These are phyloP conservation scores for Phytopythium boreale DNA, from an alignment of 352 stramenopile genomes.

Conservation along the genomic window DNA sequence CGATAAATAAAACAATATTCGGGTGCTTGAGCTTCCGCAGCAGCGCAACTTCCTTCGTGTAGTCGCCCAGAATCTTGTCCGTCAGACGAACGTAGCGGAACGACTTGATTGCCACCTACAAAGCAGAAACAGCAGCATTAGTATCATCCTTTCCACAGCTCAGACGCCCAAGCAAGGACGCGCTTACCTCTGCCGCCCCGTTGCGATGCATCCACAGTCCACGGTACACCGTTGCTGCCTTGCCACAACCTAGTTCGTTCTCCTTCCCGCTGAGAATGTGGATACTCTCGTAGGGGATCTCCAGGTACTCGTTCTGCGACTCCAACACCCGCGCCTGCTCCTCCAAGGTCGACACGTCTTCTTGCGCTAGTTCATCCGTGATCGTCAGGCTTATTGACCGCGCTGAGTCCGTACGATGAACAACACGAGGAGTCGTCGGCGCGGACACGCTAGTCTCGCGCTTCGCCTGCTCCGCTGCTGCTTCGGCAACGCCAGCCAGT, in stretches of 20 bases:
- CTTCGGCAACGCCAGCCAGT: constrained; percentile 26
- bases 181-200: constrained; percentile 61
- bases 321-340: constrained; percentile 81
- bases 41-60: constrained; percentile 83
- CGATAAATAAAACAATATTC: constrained; percentile 91
- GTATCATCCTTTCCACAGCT: too few relatives aligned
- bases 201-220: constrained; percentile 86
- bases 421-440: constrained; percentile 13
- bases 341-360: constrained; percentile 71
- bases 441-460: constrained; percentile 21
- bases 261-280: constrained; percentile 83
- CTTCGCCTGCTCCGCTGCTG: constrained; percentile 16
- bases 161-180: neutral
- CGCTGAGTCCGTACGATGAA: constrained; percentile 38
- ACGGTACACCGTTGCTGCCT: constrained; percentile 84
- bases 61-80: constrained; percentile 86
- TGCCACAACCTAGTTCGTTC: constrained; percentile 85
- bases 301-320: constrained; percentile 83
- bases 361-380: constrained; percentile 45
- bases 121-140: neutral
- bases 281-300: constrained; percentile 88
- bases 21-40: constrained; percentile 86
- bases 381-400: constrained; percentile 33
- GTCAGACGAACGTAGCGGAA: constrained; percentile 87
- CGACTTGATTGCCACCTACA: constrained; percentile 71